These are phyloP conservation scores for Starmerella cellae DNA, from an alignment of 805 yeast genomes.

Conservation along the genomic window DNA sequence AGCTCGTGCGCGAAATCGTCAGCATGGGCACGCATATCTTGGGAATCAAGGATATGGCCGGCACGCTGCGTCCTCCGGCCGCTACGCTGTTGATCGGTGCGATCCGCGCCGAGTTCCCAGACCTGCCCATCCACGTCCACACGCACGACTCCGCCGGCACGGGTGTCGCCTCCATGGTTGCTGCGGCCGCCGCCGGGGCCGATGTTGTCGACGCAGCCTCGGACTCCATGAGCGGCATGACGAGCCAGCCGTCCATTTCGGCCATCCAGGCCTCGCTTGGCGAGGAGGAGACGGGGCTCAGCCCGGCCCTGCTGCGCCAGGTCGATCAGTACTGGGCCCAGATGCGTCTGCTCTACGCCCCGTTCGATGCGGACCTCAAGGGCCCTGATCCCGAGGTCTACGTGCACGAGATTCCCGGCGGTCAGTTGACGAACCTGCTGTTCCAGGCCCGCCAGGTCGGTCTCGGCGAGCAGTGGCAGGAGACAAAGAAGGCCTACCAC, in stretches of 20 bases:
- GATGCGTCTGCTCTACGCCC: constrained; percentile 90
- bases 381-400: constrained; percentile 99
- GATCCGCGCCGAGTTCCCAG: constrained; percentile 76
- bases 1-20: constrained; percentile 70
- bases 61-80: constrained; percentile 92
- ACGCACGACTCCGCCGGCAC: constrained; percentile 99
- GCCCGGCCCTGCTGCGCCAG: constrained; percentile 56
- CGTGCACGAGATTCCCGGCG: constrained; percentile 98
- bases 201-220: constrained; percentile 96
- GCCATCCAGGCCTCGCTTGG: constrained; percentile 88
- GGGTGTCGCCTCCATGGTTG: constrained; percentile 93
- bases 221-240: constrained; percentile 95
- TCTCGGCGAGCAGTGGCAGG: constrained; percentile 89
- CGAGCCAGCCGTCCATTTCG: constrained; percentile 93
- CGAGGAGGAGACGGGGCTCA: constrained; percentile 60
- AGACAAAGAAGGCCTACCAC: constrained; percentile 87
- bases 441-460: constrained; percentile 99
- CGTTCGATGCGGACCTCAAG: constrained; percentile 96
- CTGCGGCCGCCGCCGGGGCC: constrained; percentile 91
- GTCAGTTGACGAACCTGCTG: constrained; percentile 91
- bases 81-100: constrained; percentile 69
- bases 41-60: constrained; percentile 99
- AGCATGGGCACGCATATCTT: constrained; percentile 89
- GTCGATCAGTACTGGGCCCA: constrained; percentile 97
- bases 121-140: constrained; percentile 94